Evolutionary conservation across 768 basidiomycete genomes (phyloP).

Genomic region (Mycena latifolia): DNA sequence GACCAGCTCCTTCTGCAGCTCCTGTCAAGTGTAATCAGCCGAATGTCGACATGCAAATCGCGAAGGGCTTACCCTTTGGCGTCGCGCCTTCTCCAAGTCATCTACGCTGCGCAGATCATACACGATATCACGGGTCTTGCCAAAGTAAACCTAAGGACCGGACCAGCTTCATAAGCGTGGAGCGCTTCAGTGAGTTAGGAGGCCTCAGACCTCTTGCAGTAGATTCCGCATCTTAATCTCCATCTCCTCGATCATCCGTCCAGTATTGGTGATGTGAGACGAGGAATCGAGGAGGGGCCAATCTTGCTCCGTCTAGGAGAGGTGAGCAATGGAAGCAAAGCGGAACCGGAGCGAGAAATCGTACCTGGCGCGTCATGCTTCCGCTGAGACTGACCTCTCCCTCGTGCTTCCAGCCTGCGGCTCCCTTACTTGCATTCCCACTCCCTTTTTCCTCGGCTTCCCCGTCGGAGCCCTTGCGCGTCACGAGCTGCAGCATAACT

Average conservation of each 20-base stretch:
- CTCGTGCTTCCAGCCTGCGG: constrained; percentile 66
- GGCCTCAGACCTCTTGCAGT: constrained; percentile 77
- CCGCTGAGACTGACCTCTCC: constrained; percentile 91
- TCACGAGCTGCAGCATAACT: constrained; percentile 93
- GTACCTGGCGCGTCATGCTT: constrained; percentile 96
- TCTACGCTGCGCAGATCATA: constrained; percentile 91
- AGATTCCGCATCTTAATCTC: constrained; percentile 99
- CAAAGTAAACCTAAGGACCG: constrained; percentile 83
- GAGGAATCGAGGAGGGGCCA: constrained; percentile 82
- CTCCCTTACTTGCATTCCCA: constrained; percentile 52
- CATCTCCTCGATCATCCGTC: constrained; percentile 97
- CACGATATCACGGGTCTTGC: constrained; percentile 96
- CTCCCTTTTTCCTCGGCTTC: constrained; percentile 51
- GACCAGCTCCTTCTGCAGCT: constrained; percentile 92
- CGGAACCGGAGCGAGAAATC: constrained; percentile 36
- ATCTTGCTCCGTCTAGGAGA: constrained; percentile 84
- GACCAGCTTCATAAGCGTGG: constrained; percentile 17
- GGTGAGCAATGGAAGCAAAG: constrained; percentile 11
- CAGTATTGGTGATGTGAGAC: constrained; percentile 94
- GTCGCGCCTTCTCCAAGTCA: constrained; percentile 84
- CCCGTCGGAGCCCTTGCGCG: constrained; percentile 55
- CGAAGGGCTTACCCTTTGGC: constrained; percentile 60
- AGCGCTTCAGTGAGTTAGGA: constrained; percentile 3
- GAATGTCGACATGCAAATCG: too few relatives aligned
- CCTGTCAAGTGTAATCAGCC: constrained; percentile 38